Percentiles rank a stretch among this genome's conserved stretches.
Evolutionary conservation across 805 yeast genomes (phyloP).

Genomic region (Gaillardinia entomophila): DNA sequence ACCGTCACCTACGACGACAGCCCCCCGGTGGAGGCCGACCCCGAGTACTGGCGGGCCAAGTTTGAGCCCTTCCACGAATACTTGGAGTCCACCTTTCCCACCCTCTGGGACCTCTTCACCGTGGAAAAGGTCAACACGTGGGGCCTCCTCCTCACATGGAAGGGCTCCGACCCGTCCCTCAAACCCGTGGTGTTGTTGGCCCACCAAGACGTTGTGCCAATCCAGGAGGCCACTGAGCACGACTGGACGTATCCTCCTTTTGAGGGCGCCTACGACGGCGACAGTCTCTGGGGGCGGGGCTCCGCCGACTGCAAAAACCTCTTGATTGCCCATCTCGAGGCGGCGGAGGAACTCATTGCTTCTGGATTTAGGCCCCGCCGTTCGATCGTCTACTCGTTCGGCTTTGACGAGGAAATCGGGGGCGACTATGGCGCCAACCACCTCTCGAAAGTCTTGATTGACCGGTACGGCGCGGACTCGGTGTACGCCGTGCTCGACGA

Average conservation of each 20-base stretch:
- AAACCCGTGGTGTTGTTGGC: slow-evolving; percentile 70
- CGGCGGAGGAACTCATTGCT: slow-evolving; percentile 50
- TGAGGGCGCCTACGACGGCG: slow-evolving; percentile 55
- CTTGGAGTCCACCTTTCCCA: slow-evolving; percentile 50
- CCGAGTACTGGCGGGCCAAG: slow-evolving; percentile 15
- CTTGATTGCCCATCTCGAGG: slow-evolving; percentile 59
- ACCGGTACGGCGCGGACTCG: slow-evolving; percentile 55
- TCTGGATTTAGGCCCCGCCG: slow-evolving; percentile 56
- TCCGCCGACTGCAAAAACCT: slow-evolving; percentile 69
- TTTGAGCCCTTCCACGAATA: slow-evolving; percentile 44
- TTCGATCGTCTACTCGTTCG: slow-evolving; percentile 59
- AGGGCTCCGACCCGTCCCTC: slow-evolving; percentile 48
- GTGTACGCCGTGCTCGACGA: slow-evolving; percentile 69
- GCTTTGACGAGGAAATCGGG: slow-evolving; percentile 74
- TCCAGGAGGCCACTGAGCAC: slow-evolving; percentile 47
- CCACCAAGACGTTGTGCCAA: slow-evolving; percentile 81
- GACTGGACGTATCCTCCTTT: slow-evolving; percentile 70
- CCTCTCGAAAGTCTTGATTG: slow-evolving; percentile 42
- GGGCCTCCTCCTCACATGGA: slow-evolving; percentile 60
- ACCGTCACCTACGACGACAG: slow-evolving; percentile 10
- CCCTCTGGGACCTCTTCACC: slow-evolving; percentile 40
- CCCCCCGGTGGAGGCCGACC: slow-evolving; percentile 9
- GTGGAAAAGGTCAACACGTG: slow-evolving; percentile 54
- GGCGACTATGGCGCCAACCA: slow-evolving; percentile 58
- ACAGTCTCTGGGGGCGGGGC: slow-evolving; percentile 71